Percentiles rank a stretch among this genome's conserved stretches.
Evolutionary conservation across 2,329 filamentous ascomycete genomes (phyloP).

Genomic region (Colletotrichum spinosum): DNA sequence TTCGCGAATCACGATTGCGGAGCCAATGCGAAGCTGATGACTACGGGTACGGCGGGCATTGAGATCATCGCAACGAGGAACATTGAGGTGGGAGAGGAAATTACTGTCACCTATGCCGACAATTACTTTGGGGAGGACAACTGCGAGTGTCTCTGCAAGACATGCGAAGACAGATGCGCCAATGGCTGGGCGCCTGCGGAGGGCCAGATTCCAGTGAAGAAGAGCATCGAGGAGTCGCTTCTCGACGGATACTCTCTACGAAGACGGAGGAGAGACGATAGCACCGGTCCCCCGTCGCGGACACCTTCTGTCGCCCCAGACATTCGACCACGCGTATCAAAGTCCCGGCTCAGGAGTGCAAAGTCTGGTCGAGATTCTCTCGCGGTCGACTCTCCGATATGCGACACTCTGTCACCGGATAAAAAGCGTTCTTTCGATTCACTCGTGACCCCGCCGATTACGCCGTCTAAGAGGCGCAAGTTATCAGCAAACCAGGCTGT

Average conservation of each 20-base stretch:
- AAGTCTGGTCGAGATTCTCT: constrained; percentile 34
- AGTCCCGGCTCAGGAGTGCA: constrained; percentile 45
- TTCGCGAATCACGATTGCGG: constrained; percentile 98
- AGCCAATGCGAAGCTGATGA: constrained; percentile 89
- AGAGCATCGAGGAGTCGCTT: constrained; percentile 65
- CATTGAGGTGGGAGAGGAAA: constrained; percentile 90
- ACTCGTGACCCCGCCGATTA: constrained; percentile 66
- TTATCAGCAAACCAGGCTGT: constrained; percentile 43
- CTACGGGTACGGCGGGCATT: constrained; percentile 86
- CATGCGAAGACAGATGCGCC: constrained; percentile 78
- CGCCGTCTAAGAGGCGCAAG: constrained; percentile 64
- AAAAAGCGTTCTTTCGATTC: constrained; percentile 56
- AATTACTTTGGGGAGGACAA: constrained; percentile 97
- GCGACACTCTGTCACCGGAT: constrained; percentile 46
- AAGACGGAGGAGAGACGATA: constrained; percentile 63
- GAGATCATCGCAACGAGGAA: constrained; percentile 86
- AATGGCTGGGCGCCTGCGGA: constrained; percentile 84
- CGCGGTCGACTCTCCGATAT: constrained; percentile 37
- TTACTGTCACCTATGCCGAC: constrained; percentile 95
- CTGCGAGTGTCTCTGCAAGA: constrained; percentile 91
- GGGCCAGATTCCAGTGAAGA: constrained; percentile 57
- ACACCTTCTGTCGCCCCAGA: constrained; percentile 60
- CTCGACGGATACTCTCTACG: constrained; percentile 68
- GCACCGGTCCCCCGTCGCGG: constrained; percentile 62
- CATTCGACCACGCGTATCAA: constrained; percentile 32